Evolutionary conservation across 208 protist genomes (phyloP).

Genomic region (Kentomonas sorsogonicus): DNA sequence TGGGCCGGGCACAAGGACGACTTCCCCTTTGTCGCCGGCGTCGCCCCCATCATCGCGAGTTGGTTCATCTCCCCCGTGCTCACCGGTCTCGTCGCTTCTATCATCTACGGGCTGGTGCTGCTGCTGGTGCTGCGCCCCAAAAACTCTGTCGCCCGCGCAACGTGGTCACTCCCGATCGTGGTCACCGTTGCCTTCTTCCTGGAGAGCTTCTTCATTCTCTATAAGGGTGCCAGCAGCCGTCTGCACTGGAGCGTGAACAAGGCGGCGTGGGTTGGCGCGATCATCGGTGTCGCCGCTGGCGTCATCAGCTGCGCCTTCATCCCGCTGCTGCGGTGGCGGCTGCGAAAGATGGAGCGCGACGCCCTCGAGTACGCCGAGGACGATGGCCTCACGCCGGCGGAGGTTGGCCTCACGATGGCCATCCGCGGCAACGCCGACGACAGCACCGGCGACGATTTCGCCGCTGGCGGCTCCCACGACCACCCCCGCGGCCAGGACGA

Average conservation of each 20-base stretch:
- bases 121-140: slow-evolving; percentile 31
- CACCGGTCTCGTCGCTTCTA: slow-evolving; percentile 23
- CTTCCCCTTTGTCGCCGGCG: slow-evolving; percentile 48
- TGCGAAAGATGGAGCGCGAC: slow-evolving; percentile 20
- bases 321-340: slow-evolving; percentile 31
- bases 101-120: slow-evolving; percentile 33
- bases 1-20: slow-evolving; percentile 33
- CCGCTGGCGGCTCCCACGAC: no score
- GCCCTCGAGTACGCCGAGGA: slow-evolving; percentile 18
- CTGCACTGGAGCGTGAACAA: slow-evolving; percentile 30
- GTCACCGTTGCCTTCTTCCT: slow-evolving; percentile 50
- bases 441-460: slow-evolving; percentile 13
- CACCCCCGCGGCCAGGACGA: no score
- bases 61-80: slow-evolving; percentile 64
- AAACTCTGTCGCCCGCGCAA: slow-evolving; percentile 28
- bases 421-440: slow-evolving; percentile 14
- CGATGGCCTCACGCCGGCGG: slow-evolving; percentile 19
- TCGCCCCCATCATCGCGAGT: slow-evolving; percentile 51
- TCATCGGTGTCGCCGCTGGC: slow-evolving; percentile 31
- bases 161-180: slow-evolving; percentile 36
- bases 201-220: slow-evolving; percentile 63
- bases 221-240: slow-evolving; percentile 38
- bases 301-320: slow-evolving; percentile 34
- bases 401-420: slow-evolving; percentile 27
- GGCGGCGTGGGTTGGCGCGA: slow-evolving; percentile 40